Evolutionary conservation across 176 grass and related monocot genomes (phyloP).

Genomic region (Hsuehochloa calcarea): DNA sequence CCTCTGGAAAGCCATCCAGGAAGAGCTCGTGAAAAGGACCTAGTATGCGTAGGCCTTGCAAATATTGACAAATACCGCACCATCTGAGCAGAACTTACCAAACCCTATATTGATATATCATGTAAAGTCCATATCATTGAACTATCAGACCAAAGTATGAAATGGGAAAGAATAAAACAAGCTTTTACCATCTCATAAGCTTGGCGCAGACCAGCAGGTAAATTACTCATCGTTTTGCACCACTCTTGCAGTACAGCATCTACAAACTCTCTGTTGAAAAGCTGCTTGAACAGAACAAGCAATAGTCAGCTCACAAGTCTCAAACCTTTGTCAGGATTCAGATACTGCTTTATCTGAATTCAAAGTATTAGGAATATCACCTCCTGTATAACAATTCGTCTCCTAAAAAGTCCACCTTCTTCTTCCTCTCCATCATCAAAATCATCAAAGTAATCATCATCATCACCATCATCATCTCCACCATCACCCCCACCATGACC

Average conservation of each 20-base stretch:
- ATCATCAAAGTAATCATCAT: conserved; percentile 98
- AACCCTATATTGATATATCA: conserved; percentile 58
- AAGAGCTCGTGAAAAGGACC: conserved; percentile 76
- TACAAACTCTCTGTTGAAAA: conserved; percentile 91
- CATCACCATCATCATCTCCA: conserved; percentile 91
- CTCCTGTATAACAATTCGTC: conserved; percentile 76
- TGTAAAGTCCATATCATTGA: conserved; percentile 35
- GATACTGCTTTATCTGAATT: conserved; percentile 6
- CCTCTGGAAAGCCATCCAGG: conserved; percentile 81
- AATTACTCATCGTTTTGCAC: conserved; percentile 81
- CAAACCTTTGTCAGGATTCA: neutral
- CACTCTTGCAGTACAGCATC: conserved; percentile 97
- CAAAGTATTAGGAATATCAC: conserved; percentile 50
- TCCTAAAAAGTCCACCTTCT: conserved; percentile 86
- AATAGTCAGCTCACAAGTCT: conserved; percentile 27
- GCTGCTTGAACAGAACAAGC: conserved; percentile 47
- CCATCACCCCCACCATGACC: conserved; percentile 91
- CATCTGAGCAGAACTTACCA: conserved; percentile 94
- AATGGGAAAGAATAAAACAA: conserved; percentile 17
- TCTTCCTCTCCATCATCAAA: conserved; percentile 92
- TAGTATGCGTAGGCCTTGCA: conserved; percentile 78
- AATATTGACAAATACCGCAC: conserved; percentile 77
- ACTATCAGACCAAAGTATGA: conserved; percentile 16
- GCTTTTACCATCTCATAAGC: conserved; percentile 85
- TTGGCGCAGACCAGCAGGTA: conserved; percentile 87